Percentiles rank a stretch among this genome's conserved stretches.
Evolutionary conservation across 768 basidiomycete genomes (phyloP).

Genomic region (Paxillus involutus): DNA sequence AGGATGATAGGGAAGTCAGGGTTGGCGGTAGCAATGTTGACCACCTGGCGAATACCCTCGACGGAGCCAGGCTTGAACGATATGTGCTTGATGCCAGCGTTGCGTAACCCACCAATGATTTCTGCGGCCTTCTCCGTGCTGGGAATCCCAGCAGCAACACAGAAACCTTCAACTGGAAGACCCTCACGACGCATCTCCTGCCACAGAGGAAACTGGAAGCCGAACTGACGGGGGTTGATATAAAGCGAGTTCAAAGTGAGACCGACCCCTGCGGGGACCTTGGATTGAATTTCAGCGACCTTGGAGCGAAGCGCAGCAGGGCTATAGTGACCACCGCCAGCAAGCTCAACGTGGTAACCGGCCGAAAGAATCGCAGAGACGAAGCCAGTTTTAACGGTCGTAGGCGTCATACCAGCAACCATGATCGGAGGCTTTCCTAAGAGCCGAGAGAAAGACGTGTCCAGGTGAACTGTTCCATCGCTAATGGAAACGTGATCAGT

Average conservation of each 20-base stretch:
- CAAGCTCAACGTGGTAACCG: slow-evolving; percentile 95
- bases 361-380: slow-evolving; percentile 91
- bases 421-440: slow-evolving; percentile 97
- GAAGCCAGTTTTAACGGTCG: slow-evolving; percentile 93
- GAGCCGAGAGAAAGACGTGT: slow-evolving; percentile 95
- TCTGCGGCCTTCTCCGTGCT: slow-evolving; percentile 96
- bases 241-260: slow-evolving; percentile 94
- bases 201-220: slow-evolving; percentile 97
- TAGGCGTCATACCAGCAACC: slow-evolving; percentile 99
- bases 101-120: slow-evolving; percentile 82
- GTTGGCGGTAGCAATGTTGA: slow-evolving; percentile 92
- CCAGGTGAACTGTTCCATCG: slow-evolving; percentile 89
- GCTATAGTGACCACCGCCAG: slow-evolving; percentile 98
- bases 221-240: slow-evolving; percentile 97
- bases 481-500: slow-evolving; percentile 24
- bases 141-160: slow-evolving; percentile 96
- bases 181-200: slow-evolving; percentile 97
- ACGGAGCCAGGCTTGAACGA: slow-evolving; percentile 98
- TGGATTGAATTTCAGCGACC: slow-evolving; percentile 86
- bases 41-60: slow-evolving; percentile 95
- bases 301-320: slow-evolving; percentile 84
- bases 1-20: slow-evolving; percentile 96
- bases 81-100: slow-evolving; percentile 91
- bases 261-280: slow-evolving; percentile 86
- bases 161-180: slow-evolving; percentile 96